phyloP scores from a whole-genome alignment of 148 eudicot species.

The Silene uniflora region DNA sequence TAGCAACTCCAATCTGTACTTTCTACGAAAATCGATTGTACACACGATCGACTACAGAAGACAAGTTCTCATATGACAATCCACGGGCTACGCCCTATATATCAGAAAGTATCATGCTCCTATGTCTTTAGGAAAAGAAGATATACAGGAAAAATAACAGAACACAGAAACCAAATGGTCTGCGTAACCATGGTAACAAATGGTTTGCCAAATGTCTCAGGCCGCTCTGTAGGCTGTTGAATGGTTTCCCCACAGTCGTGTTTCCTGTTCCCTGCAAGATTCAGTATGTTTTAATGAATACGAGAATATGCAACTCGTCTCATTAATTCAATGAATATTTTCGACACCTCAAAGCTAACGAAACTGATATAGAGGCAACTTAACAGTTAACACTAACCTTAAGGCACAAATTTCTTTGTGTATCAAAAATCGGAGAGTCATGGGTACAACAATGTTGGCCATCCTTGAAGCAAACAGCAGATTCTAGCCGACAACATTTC shows the following conservation, averaged over 20 bases:
- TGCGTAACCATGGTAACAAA: not conserved
- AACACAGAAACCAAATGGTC: too few relatives aligned
- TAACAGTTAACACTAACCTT: slow-evolving; percentile 52
- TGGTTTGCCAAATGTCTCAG: slow-evolving; percentile 23
- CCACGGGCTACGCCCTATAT: too few relatives aligned
- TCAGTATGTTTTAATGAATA: not conserved
- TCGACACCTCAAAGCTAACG: too few relatives aligned
- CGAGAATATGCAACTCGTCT: too few relatives aligned
- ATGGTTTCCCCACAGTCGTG: slow-evolving; percentile 40
- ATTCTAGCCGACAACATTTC: slow-evolving; percentile 70
- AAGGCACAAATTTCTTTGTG: slow-evolving; percentile 54
- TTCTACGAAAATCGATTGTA: too few relatives aligned
- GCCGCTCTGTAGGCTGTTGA: slow-evolving; percentile 33
- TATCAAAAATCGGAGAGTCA: slow-evolving; percentile 80
- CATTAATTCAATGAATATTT: too few relatives aligned
- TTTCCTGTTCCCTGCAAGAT: slow-evolving; percentile 64
- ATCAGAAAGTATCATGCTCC: not conserved
- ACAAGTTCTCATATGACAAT: too few relatives aligned
- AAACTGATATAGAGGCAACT: not conserved
- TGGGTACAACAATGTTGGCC: slow-evolving; percentile 35
- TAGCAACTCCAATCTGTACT: too few relatives aligned
- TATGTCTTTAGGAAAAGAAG: too few relatives aligned
- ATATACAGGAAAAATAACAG: too few relatives aligned
- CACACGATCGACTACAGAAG: too few relatives aligned
- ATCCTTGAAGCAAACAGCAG: slow-evolving; percentile 85